Evolutionary conservation across 345 rosid species (phyloP), one percentile per base, ranked within the genome.

Genomic region (Eutrema heterophyllum): DNA sequence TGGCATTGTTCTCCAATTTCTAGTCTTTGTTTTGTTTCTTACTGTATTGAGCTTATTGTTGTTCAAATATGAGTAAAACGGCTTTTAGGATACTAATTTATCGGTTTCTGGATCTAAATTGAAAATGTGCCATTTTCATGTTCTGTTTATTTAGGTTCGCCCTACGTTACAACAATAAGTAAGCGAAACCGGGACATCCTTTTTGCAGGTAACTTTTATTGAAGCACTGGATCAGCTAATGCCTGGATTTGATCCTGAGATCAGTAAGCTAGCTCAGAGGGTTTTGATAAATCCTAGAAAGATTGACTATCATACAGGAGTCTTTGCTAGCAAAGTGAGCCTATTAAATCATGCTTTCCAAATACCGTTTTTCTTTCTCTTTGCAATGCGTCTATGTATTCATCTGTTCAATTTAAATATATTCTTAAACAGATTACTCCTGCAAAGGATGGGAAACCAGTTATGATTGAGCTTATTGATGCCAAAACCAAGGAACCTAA

Each of bases 231-330:
- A 95, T 83, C 98, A 92, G 83, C 88, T 95, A 35, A 95, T 95
- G 99, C 99, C 99, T 71, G 98, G 99, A 77, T 95, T 95, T 88
- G 99, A 95, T 81, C 99, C 99, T 57, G 99, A 95, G 82, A 95
- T 92, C 69, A 85, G 98, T 49, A 95, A 95, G 81, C 75, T 95
- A 76, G 99, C 99, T 53, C 99, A 95, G 77, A 85, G 99, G 75
- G 92, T 92, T 79, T 84, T 92, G 44, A 89, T 95, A 72, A 95
- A 90, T 83, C 97, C 98, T 62, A 80, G 98, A 77, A 90, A 92
- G 56, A 95, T 95, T 15, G 99, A 95, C 81, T 92, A 90, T 75
- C 90, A 92, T 58, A 90, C 93, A 39, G 98, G 99, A 51, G 98
- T 95, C 8, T 92, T 95, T 79, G 99, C 99, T 71, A 84, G 86